A percentile compares a stretch with the other conserved stretches of the same genome.
These are phyloP conservation scores for Hymenotorrendiella dingleyae DNA, from an alignment of 2,329 filamentous ascomycete species.

Conservation along the genomic window DNA sequence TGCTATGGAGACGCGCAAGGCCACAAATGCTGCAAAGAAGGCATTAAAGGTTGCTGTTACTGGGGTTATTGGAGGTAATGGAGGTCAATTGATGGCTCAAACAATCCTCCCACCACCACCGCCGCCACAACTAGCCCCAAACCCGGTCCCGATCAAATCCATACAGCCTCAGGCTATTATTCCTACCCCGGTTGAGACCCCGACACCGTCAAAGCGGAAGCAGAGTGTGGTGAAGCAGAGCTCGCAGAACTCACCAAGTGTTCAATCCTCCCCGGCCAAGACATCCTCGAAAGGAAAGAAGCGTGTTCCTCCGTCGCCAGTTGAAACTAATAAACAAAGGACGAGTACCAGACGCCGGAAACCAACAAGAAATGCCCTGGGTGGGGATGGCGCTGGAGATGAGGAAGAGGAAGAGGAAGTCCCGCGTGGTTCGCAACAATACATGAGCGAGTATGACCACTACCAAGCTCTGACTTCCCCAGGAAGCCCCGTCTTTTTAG, in stretches of 20 bases:
- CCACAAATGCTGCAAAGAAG: constrained; percentile 55
- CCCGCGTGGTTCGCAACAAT: constrained; percentile 12
- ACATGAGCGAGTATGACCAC: constrained; percentile 26
- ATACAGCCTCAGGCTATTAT: background rate
- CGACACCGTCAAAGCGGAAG: constrained; percentile 2
- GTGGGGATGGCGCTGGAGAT: constrained; percentile 11
- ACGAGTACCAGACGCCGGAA: constrained; percentile 19
- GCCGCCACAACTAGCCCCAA: background rate
- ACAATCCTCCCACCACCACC: background rate
- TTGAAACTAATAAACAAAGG: constrained; percentile 10
- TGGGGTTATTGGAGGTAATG: background rate
- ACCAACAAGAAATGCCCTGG: constrained; percentile 13
- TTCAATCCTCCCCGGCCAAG: background rate
- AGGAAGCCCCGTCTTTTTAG: constrained; percentile 16
- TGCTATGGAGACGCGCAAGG: constrained; percentile 55
- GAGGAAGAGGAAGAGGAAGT: constrained; percentile 18
- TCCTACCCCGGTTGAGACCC: background rate
- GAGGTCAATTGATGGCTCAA: too few relatives aligned
- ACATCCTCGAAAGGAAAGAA: constrained; percentile 3
- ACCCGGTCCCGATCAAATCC: background rate
- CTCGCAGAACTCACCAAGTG: background rate
- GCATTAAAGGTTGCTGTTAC: constrained; percentile 21
- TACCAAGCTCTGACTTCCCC: constrained; percentile 25
- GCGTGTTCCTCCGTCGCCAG: constrained; percentile 3
- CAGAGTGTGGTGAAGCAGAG: background rate